These are phyloP conservation scores for Plantago major DNA, from an alignment of 257 asterid genomes.

Conservation along the genomic window DNA sequence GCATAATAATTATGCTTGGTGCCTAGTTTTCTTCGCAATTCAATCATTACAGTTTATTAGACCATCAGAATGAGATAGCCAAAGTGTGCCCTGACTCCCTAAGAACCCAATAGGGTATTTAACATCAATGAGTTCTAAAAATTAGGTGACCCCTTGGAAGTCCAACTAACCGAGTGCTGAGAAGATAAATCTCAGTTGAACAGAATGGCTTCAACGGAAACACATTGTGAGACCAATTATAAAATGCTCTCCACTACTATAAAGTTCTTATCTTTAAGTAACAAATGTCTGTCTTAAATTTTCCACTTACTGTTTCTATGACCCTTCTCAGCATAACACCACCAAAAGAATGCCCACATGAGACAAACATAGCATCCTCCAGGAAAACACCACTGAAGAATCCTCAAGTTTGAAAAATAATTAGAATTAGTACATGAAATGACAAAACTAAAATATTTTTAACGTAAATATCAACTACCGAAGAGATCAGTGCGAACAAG, in stretches of 20 bases:
- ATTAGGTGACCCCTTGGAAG: no score
- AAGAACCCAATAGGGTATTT: no score
- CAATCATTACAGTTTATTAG: no score
- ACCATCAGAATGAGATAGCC: no score
- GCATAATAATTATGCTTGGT: no score
- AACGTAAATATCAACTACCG: slow-evolving; percentile 20
- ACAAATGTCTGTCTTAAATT: not conserved
- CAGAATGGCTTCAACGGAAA: no score
- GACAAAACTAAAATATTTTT: not conserved
- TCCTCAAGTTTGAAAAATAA: slow-evolving; percentile 28
- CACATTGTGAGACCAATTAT: no score
- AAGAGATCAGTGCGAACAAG: slow-evolving; percentile 7
- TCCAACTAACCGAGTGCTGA: no score
- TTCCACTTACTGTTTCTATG: slow-evolving; percentile 64
- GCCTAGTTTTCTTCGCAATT: no score
- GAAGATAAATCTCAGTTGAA: no score
- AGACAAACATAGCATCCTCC: slow-evolving; percentile 90
- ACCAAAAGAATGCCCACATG: slow-evolving; percentile 99
- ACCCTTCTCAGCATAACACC: slow-evolving; percentile 87
- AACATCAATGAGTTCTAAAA: no score
- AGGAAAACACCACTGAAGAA: slow-evolving; percentile 79
- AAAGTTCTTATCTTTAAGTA: slow-evolving; percentile 2
- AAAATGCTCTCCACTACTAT: not conserved
- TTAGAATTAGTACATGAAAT: slow-evolving; percentile 16
- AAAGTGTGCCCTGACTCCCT: no score